A percentile compares a stretch with the other conserved stretches of the same genome.
Evolutionary conservation across 176 grass and related monocot genomes (phyloP).

Genomic region (Musa schizocarpa): DNA sequence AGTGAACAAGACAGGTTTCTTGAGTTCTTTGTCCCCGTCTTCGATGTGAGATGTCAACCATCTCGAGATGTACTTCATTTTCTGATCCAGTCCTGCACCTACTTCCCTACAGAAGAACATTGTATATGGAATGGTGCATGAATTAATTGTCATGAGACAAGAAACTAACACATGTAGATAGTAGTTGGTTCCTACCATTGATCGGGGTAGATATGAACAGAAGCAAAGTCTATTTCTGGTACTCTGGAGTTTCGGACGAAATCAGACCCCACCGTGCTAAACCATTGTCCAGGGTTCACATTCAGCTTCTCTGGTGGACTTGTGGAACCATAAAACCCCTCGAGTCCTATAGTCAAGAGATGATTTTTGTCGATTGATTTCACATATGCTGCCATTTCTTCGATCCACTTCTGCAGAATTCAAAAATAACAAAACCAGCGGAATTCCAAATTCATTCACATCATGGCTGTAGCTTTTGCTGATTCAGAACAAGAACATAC

Average conservation of each 20-base stretch:
- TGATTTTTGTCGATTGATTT: slow-evolving; percentile 76
- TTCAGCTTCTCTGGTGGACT: slow-evolving; percentile 31
- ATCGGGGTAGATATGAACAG: slow-evolving; percentile 89
- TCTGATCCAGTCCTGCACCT: slow-evolving; percentile 44
- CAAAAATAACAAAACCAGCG: not conserved
- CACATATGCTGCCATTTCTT: slow-evolving; percentile 76
- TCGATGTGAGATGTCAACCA: slow-evolving; percentile 77
- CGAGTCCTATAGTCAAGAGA: slow-evolving; percentile 67
- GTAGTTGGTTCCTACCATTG: slow-evolving; percentile 37
- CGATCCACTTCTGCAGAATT: slow-evolving; percentile 58
- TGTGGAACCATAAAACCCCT: slow-evolving; percentile 79
- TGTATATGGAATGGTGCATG: no score
- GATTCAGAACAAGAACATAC: no score
- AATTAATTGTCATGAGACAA: not conserved
- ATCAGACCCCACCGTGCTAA: slow-evolving; percentile 58
- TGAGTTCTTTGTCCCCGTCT: slow-evolving; percentile 66
- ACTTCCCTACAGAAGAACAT: slow-evolving; percentile 37
- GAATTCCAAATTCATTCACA: not conserved
- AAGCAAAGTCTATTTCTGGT: slow-evolving; percentile 69
- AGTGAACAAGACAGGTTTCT: slow-evolving; percentile 68
- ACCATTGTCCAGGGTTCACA: slow-evolving; percentile 70
- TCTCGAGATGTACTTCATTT: slow-evolving; percentile 52
- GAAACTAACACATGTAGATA: not conserved
- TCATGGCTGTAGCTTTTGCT: no score
- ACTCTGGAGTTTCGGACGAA: slow-evolving; percentile 77